Base-by-base conservation (phyloP, 345 rosid genomes). In the Ricinus communis region DNA sequence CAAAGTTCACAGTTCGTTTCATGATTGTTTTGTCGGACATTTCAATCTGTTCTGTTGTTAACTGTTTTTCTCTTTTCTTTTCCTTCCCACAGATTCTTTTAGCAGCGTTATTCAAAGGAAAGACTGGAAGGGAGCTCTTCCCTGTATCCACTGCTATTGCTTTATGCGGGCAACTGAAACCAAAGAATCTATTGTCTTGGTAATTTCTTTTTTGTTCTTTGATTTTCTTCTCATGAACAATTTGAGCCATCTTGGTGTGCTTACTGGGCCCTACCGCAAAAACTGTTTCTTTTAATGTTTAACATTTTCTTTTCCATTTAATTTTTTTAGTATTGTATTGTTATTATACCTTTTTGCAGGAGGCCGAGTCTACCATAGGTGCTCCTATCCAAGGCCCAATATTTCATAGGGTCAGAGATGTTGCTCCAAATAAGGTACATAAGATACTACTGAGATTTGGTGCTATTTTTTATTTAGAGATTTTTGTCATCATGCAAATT, bases 401-500 rank as follows among this genome's bases (percentile, higher is more conserved):
- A 46, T 87, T 95, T 78, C 98, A 90, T 63, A 82, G 86, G 82
- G 98, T 95, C 54, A 85, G 99, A 85, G 97, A 95, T 71, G 99
- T 95, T 70, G 99, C 99, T 74, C 99, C 99, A 13, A 92, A 92
- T 83, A 95, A 95, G 96, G 98, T 95, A 81, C 53, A 40, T n/a
- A n/a, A 5, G 14, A 14, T 62, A 3, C 24, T 40, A 66, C 10
- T 46, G 36, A 54, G 43, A 56, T 58, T 25, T 30, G 38, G 33
- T 15, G 12, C 58, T 51, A 14, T 33, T 31, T 67, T 25, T 12
- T 70, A 16, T 38, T 30, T 19, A 33, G 12, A 8, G 24, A 57
- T 46, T 6, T 5, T 8, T 38, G 4, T 38, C 4, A 38, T 38
- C 9, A 24, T 30, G 51, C 28, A 58, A 54, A 47, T 50, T 45